A percentile compares a stretch with the other conserved stretches of the same genome.
Evolutionary conservation across 768 basidiomycete genomes (phyloP).

Genomic region (Chalciporus chontae): DNA sequence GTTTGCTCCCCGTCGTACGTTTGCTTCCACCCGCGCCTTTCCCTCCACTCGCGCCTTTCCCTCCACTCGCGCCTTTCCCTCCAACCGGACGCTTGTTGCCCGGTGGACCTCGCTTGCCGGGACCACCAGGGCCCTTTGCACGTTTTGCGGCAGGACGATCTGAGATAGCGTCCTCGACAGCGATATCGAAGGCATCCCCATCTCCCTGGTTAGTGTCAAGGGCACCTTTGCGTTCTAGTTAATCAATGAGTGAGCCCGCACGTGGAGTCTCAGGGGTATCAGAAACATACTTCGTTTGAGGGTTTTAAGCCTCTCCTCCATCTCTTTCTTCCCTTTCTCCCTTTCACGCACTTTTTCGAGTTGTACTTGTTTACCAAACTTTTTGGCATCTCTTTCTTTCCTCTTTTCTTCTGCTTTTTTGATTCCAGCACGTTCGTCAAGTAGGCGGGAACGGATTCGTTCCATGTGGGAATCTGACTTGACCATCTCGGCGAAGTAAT

Average conservation of each 20-base stretch:
- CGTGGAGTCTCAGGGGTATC: not conserved
- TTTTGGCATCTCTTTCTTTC: conserved; percentile 91
- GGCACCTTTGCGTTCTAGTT: conserved; percentile 77
- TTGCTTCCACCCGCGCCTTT: conserved; percentile 9
- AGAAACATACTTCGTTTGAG: conserved; percentile 76
- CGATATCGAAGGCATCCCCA: conserved; percentile 74
- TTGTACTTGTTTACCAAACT: conserved; percentile 98
- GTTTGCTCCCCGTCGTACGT: conserved; percentile 38
- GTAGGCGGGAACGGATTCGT: conserved; percentile 81
- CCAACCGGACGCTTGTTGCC: conserved; percentile 41
- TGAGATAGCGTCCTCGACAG: conserved; percentile 84
- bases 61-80: conserved; percentile 5
- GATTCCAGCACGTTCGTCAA: conserved; percentile 85
- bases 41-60: conserved; percentile 25
- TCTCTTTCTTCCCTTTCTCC: conserved; percentile 85
- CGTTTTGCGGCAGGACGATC: conserved; percentile 65
- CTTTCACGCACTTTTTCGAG: conserved; percentile 90
- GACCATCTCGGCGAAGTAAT: conserved; percentile 99
- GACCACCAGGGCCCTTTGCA: conserved; percentile 27
- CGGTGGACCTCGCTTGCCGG: conserved; percentile 29
- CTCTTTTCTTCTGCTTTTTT: conserved; percentile 91
- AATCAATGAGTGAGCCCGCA: conserved; percentile 3
- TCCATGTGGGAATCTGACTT: conserved; percentile 98
- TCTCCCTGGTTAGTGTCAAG: conserved; percentile 60
- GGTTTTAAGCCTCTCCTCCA: conserved; percentile 80